Base-by-base conservation (phyloP, 768 basidiomycete species). In the Clitopilus passeckerianus region DNA sequence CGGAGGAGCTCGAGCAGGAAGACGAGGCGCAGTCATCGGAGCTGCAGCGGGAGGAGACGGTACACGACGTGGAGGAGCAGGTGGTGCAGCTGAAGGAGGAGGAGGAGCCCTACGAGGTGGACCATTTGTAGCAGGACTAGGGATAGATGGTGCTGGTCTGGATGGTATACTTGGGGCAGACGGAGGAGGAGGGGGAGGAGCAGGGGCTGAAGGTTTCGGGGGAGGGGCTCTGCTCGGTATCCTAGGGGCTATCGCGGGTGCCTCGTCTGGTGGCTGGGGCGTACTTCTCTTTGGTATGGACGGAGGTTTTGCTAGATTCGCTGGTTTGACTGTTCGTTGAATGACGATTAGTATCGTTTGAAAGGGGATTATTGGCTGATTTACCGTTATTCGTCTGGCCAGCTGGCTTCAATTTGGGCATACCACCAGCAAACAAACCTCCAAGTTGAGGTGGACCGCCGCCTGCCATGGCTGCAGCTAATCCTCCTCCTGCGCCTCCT, bases 381-480 rank as follows among this genome's bases (percentile, higher is more conserved):
- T 60, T 67, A 89, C 89, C 83, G 58, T 78, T 71, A 70, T 76
- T 80, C 57, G 68, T 78, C 59, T 84, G 81, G 12, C 86, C 90
- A n/a, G 89, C 81, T 50, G 92, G 85, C 77, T 89, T 95, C 67
- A 96, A 70, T 69, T 91, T 95, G 4, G 95, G 95, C 78, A 96
- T 86, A 1, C 95, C 94, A 15, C 92, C 93, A 50, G 94, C 93
- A 67, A 97, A 95, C 10, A 97, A 72, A 1, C 85, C 87, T 33
- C 86, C 94, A 4, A 95, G 75, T 70, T 95, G 93, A 23, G 92
- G 91, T 24, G 93, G 86, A 41, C 78, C 80, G 22, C 71, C 75
- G 56, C 65, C 70, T 12, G 68, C 65, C 27, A 65, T 64, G 64
- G 65, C 63, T 34, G 61, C 22, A 62, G 63, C 52, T 24, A 65